phyloP scores from a whole-genome alignment of 2,329 filamentous ascomycete species.

The Stemphylium beticola region DNA sequence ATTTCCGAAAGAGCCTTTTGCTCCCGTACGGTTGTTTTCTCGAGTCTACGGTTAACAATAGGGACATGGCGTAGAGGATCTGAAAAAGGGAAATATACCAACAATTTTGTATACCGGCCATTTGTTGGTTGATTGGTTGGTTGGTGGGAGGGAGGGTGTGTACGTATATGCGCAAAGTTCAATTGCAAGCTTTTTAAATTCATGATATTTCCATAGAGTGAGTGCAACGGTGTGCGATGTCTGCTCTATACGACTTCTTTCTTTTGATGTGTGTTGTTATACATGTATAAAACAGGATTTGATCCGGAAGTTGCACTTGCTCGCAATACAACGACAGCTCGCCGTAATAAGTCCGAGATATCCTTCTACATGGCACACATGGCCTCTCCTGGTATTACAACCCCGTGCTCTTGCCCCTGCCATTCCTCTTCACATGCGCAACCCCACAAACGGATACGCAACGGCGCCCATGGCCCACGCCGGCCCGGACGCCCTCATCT shows the following conservation, averaged over 20 bases:
- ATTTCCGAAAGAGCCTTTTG: neutral
- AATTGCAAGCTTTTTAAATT: conserved; percentile 9
- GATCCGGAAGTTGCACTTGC: too few species aligned
- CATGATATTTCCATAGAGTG: neutral
- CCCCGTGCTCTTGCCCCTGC: too few species aligned
- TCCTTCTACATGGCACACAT: too few species aligned
- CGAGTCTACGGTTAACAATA: conserved; percentile 22
- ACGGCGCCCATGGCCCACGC: conserved; percentile 27
- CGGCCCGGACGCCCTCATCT: conserved; percentile 14
- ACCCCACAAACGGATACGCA: conserved; percentile 28
- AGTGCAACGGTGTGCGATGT: neutral
- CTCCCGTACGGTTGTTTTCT: conserved; percentile 25
- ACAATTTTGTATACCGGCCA: conserved; percentile 2
- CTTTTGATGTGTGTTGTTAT: neutral
- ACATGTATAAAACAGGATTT: neutral
- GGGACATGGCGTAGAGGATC: conserved; percentile 13
- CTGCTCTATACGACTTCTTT: too few species aligned
- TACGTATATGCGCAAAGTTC: conserved; percentile 9
- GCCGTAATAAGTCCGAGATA: too few species aligned
- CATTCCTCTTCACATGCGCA: neutral
- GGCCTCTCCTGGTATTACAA: too few species aligned
- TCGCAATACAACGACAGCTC: too few species aligned
- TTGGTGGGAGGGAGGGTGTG: conserved; percentile 1
- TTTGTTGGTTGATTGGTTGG: neutral
- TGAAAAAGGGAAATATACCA: conserved; percentile 7